These are phyloP conservation scores for Neoscytalidium dimidiatum DNA, from an alignment of 2,329 filamentous ascomycete genomes.

Conservation along the genomic window DNA sequence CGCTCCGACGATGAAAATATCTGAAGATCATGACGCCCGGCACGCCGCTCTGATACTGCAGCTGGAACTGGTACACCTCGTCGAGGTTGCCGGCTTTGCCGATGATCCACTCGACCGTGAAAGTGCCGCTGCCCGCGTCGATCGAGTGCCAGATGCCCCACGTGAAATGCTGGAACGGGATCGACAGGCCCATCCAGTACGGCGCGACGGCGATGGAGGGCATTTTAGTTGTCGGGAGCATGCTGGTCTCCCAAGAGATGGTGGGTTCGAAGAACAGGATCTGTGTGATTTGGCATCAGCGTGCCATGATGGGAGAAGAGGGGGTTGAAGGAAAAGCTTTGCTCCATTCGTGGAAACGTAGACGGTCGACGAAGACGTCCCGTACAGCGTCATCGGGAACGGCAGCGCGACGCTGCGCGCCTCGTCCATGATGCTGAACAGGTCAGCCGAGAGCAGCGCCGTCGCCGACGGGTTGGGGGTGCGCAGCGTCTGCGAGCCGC, in stretches of 20 bases:
- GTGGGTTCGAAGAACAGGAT: not conserved
- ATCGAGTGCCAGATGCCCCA: not conserved
- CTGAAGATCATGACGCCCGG: not conserved
- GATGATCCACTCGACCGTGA: not conserved
- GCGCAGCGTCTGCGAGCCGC: not conserved
- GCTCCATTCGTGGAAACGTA: not conserved
- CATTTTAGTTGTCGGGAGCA: not conserved
- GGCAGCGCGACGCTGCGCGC: not conserved
- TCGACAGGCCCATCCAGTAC: not conserved
- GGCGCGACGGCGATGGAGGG: not conserved
- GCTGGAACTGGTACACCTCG: not conserved
- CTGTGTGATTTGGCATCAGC: not conserved
- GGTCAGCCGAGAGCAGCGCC: not conserved
- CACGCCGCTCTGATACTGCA: not conserved
- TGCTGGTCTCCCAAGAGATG: not conserved
- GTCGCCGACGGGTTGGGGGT: not conserved
- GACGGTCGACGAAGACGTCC: not conserved
- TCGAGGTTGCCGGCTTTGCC: not conserved
- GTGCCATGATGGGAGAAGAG: not conserved
- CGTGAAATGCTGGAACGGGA: not conserved
- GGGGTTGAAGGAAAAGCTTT: not conserved
- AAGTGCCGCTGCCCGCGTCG: not conserved
- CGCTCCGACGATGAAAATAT: not conserved
- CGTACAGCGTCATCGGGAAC: not conserved
- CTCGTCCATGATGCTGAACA: not conserved